Conservation (phyloP, 208 protist species). For the Leptomonas pyrrhocoris region DNA sequence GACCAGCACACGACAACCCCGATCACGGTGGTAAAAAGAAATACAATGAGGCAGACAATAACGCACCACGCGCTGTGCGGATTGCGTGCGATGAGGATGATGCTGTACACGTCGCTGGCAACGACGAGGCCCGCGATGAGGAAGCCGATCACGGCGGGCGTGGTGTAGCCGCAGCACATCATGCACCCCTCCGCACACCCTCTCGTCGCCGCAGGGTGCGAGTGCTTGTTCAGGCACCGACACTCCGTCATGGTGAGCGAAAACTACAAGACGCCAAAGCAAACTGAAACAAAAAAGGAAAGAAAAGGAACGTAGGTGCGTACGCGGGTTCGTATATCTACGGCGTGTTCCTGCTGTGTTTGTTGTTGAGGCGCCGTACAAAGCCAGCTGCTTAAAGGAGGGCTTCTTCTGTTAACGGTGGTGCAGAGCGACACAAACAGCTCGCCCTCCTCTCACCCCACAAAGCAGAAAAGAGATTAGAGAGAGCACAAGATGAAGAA, state of each 20-base stretch:
- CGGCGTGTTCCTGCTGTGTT: too few species aligned
- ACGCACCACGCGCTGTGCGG: slow-evolving; percentile 42
- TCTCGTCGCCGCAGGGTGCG: slow-evolving; percentile 33
- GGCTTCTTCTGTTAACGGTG: too few species aligned
- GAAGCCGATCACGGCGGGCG: slow-evolving; percentile 36
- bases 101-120: slow-evolving; percentile 41
- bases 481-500: too few species aligned
- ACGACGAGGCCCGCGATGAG: slow-evolving; percentile 44
- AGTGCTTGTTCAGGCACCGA: slow-evolving; percentile 36
- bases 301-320: too few species aligned
- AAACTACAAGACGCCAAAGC: background rate
- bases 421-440: too few species aligned
- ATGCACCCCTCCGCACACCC: slow-evolving; percentile 33
- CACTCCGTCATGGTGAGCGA: background rate
- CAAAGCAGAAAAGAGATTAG: too few species aligned
- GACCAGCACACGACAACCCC: slow-evolving; percentile 35
- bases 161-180: slow-evolving; percentile 59
- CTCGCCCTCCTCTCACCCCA: too few species aligned
- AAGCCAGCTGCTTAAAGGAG: too few species aligned
- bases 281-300: background rate
- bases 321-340: too few species aligned
- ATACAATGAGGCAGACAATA: slow-evolving; percentile 40
- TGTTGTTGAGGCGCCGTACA: too few species aligned
- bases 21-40: slow-evolving; percentile 35
- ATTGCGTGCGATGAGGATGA: slow-evolving; percentile 35